A percentile compares a stretch with the other conserved stretches of the same genome.
Conservation (phyloP, 176 grass and related monocot species). For the Coix lacrymajobi region DNA sequence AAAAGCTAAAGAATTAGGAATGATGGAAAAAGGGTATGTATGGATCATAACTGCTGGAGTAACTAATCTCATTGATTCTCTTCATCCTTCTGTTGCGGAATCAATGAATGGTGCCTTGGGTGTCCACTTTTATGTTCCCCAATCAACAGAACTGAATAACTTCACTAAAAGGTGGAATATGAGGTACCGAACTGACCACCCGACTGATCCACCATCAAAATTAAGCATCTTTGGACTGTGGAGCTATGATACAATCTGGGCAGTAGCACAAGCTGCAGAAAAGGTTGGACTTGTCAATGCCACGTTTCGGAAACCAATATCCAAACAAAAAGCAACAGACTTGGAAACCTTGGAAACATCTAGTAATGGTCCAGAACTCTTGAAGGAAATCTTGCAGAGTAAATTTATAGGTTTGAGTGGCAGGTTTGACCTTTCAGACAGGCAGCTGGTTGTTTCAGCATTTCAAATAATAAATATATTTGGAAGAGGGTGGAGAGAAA, state of each 20-base stretch:
- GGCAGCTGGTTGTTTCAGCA: conserved; percentile 29
- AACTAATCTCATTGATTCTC: conserved; percentile 35
- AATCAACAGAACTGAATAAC: conserved; percentile 27
- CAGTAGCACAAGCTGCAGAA: conserved; percentile 40
- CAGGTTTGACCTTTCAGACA: conserved; percentile 39
- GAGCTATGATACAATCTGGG: conserved; percentile 61
- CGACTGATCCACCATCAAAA: conserved; percentile 27
- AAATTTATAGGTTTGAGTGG: conserved; percentile 56
- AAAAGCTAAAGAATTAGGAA: conserved; percentile 42
- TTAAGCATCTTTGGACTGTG: conserved; percentile 29
- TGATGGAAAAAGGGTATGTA: conserved; percentile 56
- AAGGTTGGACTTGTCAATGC: conserved; percentile 11
- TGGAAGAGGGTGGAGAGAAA: neutral
- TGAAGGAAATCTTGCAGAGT: conserved; percentile 34
- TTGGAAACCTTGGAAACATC: conserved; percentile 20
- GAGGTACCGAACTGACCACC: conserved; percentile 42
- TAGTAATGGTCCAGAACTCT: conserved; percentile 36
- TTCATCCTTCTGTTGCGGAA: conserved; percentile 6
- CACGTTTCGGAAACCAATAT: conserved; percentile 22
- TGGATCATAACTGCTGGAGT: conserved; percentile 59
- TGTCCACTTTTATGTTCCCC: conserved; percentile 33
- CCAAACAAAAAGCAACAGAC: neutral
- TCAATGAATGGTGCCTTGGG: conserved; percentile 52
- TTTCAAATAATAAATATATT: conserved; percentile 62
- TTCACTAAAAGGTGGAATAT: conserved; percentile 49